Evolutionary conservation across 2,329 filamentous ascomycete species (phyloP).

Genomic region (Helicocarpus griseus): DNA sequence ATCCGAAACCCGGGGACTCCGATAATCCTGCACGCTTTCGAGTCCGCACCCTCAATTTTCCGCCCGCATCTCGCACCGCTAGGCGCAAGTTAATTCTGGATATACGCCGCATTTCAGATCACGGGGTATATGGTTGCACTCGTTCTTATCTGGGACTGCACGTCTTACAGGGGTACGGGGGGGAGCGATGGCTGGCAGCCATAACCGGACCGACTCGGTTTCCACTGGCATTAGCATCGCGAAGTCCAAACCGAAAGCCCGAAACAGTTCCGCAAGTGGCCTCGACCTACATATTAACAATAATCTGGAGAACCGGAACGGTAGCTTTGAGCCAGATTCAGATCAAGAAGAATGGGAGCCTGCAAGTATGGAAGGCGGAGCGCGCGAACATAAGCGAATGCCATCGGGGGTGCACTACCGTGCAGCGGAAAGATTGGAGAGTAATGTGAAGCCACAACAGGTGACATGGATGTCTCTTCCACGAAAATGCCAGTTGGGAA

Average conservation of each 20-base stretch:
- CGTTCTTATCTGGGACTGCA: neutral
- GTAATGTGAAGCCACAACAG: conserved; percentile 12
- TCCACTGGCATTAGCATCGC: neutral
- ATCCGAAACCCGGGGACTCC: neutral
- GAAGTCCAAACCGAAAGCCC: neutral
- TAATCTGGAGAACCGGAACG: neutral
- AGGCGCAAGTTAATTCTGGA: neutral
- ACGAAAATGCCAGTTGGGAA: conserved; percentile 26
- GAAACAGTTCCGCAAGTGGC: neutral
- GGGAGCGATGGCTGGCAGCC: neutral
- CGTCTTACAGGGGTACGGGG: neutral
- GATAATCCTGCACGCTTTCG: neutral
- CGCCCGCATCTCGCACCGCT: neutral
- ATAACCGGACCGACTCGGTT: neutral
- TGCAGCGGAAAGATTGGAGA: neutral
- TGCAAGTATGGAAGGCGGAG: conserved; percentile 12
- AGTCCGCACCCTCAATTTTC: neutral
- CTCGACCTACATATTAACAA: neutral
- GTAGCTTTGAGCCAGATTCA: neutral
- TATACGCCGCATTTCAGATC: neutral
- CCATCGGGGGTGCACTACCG: conserved; percentile 9
- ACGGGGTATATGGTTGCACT: neutral
- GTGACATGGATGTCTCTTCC: conserved; percentile 34
- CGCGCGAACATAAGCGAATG: conserved; percentile 9
- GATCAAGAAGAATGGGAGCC: neutral